Evolutionary conservation across 352 stramenopile genomes (phyloP), one percentile per base, ranked within the genome.

Genomic region (Phytophthora colocasiae): DNA sequence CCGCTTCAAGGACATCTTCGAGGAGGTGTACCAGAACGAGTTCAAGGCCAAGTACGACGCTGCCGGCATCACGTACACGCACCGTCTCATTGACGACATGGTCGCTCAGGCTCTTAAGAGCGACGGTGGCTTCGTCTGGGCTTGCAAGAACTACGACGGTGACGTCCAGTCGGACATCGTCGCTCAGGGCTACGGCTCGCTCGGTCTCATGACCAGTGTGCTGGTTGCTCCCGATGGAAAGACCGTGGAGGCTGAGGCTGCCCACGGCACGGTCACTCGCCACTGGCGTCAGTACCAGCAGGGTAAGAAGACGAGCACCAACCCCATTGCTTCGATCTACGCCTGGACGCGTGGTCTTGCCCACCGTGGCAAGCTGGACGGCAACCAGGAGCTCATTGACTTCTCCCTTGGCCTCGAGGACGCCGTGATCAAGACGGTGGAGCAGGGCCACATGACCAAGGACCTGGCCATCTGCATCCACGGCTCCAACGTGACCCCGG

Each of bases 71-170:
- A 81, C 73, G 69, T 94, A 94, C 79, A 89, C 81, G 51, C 82
- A 90, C 68, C 77, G 83, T 34, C 67, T 94, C 31, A 94, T 94
- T 62, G 86, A 94, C 63, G 86, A 94, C 68, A 94, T 94, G 86
- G 86, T 94, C 36, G 85, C 85, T n/a, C 84, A 92, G 69, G 69
- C 69, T 49, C 73, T 92, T 44, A 94, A 94, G 75, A 85, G 75
- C 56, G 78, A 87, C 48, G 85, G 84, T 34, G 85, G 85, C 47
- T 91, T 94, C 62, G 81, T 94, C 6, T 94, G 85, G 85, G 83
- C 83, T 6, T 89, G 80, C 78, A 94, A 94, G 77, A 94, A 94
- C 75, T 94, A 94, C 69, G 85, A 94, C 58, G 85, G 85, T 54
- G 85, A 94, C 60, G 83, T 94, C 43, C 80, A 90, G 73, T 90